Conservation (phyloP, 2,329 filamentous ascomycete species). For the Nemania sp. region DNA sequence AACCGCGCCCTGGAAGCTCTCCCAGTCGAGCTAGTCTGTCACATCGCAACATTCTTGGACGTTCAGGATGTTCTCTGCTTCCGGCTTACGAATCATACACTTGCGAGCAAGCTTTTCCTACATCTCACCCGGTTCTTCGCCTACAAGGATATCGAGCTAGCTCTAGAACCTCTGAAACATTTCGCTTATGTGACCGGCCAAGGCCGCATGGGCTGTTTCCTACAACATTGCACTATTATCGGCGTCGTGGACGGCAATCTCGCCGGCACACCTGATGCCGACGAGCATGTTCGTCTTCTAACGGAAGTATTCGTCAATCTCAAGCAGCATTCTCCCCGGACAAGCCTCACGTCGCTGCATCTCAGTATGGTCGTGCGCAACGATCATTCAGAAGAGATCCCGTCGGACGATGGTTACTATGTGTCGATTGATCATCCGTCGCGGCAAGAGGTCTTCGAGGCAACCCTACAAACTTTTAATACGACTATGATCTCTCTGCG, state of each 20-base stretch:
- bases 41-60: background rate
- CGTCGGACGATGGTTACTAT: too few species aligned
- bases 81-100: conserved; percentile 3
- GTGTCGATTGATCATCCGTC: background rate
- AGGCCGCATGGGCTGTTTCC: background rate
- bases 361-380: background rate
- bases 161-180: background rate
- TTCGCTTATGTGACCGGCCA: background rate
- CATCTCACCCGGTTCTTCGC: background rate
- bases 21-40: conserved; percentile 3
- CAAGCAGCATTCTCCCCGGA: background rate
- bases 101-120: background rate
- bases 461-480: background rate
- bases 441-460: background rate
- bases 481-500: background rate
- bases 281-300: background rate
- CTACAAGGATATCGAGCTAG: conserved; percentile 6
- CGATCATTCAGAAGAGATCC: too few species aligned
- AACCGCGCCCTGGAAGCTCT: background rate
- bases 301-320: background rate
- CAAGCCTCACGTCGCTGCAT: background rate
- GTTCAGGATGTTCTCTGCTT: background rate
- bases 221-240: conserved; percentile 8
- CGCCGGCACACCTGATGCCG: too few species aligned
- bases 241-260: background rate